Percentiles rank a stretch among this genome's conserved stretches.
These are phyloP conservation scores for Carex parvula DNA, from an alignment of 176 grass and related monocot species.

Conservation along the genomic window DNA sequence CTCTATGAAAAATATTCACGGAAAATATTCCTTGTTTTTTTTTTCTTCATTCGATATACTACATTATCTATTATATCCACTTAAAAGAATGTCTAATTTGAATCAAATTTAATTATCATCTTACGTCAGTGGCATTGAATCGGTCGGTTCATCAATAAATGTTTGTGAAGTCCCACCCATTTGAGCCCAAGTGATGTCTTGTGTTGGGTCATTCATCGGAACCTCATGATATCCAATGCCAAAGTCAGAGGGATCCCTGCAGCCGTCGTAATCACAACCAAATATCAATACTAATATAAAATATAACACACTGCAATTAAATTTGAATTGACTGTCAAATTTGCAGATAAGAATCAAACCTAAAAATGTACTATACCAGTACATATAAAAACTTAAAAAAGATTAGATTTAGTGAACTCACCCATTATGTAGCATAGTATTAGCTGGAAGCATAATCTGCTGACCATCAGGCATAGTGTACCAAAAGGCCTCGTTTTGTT, in stretches of 20 bases:
- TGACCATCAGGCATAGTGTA: conserved; percentile 11
- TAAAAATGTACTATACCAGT: background rate
- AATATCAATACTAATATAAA: background rate
- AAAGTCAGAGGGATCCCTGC: background rate
- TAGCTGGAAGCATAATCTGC: background rate
- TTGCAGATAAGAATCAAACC: background rate
- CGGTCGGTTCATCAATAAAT: background rate
- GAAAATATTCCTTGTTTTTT: background rate
- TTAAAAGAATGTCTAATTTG: background rate
- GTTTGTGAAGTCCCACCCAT: background rate
- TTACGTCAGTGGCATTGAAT: conserved; percentile 6
- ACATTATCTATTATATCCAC: background rate
- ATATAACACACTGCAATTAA: background rate
- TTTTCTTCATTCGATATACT: background rate
- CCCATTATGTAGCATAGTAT: background rate
- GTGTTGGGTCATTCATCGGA: background rate
- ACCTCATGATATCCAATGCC: background rate
- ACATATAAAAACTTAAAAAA: background rate
- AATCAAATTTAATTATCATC: background rate
- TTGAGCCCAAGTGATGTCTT: background rate
- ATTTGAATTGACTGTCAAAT: background rate
- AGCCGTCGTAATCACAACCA: background rate
- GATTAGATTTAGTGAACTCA: background rate
- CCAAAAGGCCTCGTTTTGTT: background rate
- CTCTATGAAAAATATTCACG: background rate